These are phyloP conservation scores for Talaromyces albobiverticillius DNA, from an alignment of 2,329 filamentous ascomycete genomes.

Conservation along the genomic window DNA sequence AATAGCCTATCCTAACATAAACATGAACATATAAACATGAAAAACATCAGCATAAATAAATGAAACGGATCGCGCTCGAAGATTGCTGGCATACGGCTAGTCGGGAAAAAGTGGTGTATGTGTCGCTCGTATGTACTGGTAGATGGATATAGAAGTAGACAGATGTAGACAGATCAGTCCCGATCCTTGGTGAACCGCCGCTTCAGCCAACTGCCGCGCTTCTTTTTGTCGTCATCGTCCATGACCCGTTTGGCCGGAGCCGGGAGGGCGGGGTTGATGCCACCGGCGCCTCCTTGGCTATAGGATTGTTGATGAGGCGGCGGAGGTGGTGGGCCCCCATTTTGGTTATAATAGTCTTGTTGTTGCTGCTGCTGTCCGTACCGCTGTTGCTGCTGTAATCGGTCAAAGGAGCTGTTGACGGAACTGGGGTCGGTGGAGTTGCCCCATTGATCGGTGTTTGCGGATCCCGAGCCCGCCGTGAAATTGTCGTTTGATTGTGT, in stretches of 20 bases:
- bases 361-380: conserved; percentile 64
- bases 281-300: not conserved
- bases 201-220: conserved; percentile 88
- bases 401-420: conserved; percentile 87
- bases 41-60: too few species aligned
- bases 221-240: conserved; percentile 17
- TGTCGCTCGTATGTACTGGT: not conserved
- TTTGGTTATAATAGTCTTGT: not conserved
- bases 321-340: conserved; percentile 2
- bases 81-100: too few species aligned
- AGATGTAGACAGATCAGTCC: not conserved
- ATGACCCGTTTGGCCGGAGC: conserved; percentile 12
- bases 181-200: conserved; percentile 64
- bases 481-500: conserved; percentile 86
- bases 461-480: conserved; percentile 63
- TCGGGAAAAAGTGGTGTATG: not conserved
- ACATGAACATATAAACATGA: too few species aligned
- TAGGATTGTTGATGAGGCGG: conserved; percentile 10
- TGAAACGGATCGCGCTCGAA: too few species aligned
- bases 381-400: conserved; percentile 52
- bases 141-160: too few species aligned
- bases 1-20: too few species aligned
- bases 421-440: conserved; percentile 90
- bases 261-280: conserved; percentile 5
- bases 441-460: conserved; percentile 66